Conservation (phyloP, 1,284 basidiomycete species). For the Naganishia albida region DNA sequence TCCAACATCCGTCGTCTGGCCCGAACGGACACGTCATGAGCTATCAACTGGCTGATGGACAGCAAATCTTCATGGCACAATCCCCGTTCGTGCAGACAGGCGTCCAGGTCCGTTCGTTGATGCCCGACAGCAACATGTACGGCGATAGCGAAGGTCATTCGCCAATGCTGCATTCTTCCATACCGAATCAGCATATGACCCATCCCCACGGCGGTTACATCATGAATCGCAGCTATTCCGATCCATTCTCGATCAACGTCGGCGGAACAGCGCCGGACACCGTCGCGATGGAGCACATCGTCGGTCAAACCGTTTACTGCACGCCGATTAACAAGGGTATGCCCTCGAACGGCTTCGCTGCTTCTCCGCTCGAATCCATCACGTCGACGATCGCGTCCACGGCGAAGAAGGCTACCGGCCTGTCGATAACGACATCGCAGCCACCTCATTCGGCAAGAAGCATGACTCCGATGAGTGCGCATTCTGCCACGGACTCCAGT, state of each 20-base stretch:
- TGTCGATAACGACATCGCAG: conserved; percentile 3
- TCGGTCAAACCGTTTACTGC: conserved; percentile 18
- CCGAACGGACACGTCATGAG: conserved; percentile 21
- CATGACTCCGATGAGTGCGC: conserved; percentile 22
- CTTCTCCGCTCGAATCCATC: conserved; percentile 13
- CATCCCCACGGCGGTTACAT: conserved; percentile 17
- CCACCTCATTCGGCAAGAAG: conserved; percentile 13
- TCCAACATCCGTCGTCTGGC: conserved; percentile 18
- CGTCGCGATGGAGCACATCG: conserved; percentile 22
- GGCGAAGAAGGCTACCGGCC: conserved; percentile 5
- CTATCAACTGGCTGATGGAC: conserved; percentile 27
- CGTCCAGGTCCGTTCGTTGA: conserved; percentile 17
- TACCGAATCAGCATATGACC: conserved; percentile 13
- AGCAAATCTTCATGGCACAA: conserved; percentile 24
- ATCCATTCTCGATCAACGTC: conserved; percentile 18
- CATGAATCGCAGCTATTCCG: conserved; percentile 22
- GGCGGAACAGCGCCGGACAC: conserved; percentile 13
- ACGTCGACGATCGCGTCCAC: conserved; percentile 19
- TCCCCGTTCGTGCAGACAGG: conserved; percentile 26
- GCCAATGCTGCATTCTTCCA: conserved; percentile 20
- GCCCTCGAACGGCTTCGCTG: conserved; percentile 18
- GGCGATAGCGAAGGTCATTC: conserved; percentile 7
- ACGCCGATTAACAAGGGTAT: conserved; percentile 23
- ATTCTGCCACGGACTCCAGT: conserved; percentile 21
- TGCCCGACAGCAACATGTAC: conserved; percentile 4